Evolutionary conservation across 2,329 filamentous ascomycete genomes (phyloP), one percentile per base, ranked within the genome.

Genomic region (Elsinoe ampelina): DNA sequence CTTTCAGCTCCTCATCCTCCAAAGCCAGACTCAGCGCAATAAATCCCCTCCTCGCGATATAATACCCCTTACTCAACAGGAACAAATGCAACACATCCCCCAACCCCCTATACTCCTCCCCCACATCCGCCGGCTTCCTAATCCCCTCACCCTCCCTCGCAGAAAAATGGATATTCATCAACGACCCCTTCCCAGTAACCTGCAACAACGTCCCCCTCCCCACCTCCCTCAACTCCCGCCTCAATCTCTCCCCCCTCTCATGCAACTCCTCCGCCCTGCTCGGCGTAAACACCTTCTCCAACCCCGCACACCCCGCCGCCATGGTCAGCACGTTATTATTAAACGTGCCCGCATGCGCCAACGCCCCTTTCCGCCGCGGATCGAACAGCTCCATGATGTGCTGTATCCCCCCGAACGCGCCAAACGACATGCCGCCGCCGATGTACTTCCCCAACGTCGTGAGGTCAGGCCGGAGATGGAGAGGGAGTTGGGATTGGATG

Each of bases 261-360:
- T 68, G 70, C 26, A 72, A 66, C 34, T 62, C 61, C 32, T 47
- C 35, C 8, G 64, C 64, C 32, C 64, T 63, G 19, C 67, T 63
- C 1, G 69, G 63, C 7, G 68, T 72, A 57, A 68, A 73, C 6
- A 73, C 60, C 20, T 70, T 56, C 34, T 66, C 64, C 2, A 73
- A 58, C 1, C 70, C 76, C 4, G 67, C 69, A 35, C 71, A 65
- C 1, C 82, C 83, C 6, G 80, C 78, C 20, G 73, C 71, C 74
- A 85, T 86, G 1, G 77, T 77, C 5, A 85, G 68, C 1, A 75
- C 74, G 65, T 87, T 86, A 64, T 87, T 87, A 66, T 86, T 85
- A 67, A 84, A 86, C 0, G 83, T 86, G 1, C 83, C 83, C 0
- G 81, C 79, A 62, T 86, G 82, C 0, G 72, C 65, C 10, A 82